These are phyloP conservation scores for Coprinellus aureogranulatus DNA, from an alignment of 768 basidiomycete genomes.

Conservation along the genomic window DNA sequence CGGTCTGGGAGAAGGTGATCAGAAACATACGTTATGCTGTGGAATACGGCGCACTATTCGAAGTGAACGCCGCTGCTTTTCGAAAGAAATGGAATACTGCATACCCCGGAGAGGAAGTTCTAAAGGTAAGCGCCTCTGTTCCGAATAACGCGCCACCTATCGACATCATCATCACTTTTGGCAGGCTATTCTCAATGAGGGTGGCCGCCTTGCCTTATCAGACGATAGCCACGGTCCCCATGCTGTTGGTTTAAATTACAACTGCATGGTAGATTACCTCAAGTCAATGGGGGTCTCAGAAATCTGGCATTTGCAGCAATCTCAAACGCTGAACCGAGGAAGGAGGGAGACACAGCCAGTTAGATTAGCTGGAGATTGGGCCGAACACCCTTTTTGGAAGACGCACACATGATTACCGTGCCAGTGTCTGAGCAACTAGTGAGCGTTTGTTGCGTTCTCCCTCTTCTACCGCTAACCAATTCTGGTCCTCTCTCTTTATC, in stretches of 20 bases:
- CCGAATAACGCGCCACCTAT: conserved; percentile 2
- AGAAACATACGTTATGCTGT: conserved; percentile 74
- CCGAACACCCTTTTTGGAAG: conserved; percentile 59
- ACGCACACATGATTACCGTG: conserved; percentile 48
- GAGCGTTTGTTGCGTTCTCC: too few relatives aligned
- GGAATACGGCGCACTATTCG: conserved; percentile 87
- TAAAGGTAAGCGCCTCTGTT: conserved; percentile 49
- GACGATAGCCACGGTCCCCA: conserved; percentile 95
- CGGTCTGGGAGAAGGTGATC: conserved; percentile 62
- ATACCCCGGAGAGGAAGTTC: conserved; percentile 80
- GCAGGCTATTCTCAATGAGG: conserved; percentile 67
- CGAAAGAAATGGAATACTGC: conserved; percentile 85
- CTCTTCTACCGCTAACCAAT: too few relatives aligned
- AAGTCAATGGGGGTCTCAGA: conserved; percentile 54
- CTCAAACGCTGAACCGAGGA: conserved; percentile 38
- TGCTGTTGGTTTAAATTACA: conserved; percentile 86
- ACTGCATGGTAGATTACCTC: conserved; percentile 63
- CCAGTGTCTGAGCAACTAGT: too few relatives aligned
- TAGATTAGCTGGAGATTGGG: conserved; percentile 53
- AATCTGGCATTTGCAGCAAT: conserved; percentile 58
- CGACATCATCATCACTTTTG: neutral
- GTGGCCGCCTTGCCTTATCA: conserved; percentile 81
- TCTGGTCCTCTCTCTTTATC: too few relatives aligned
- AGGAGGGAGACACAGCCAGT: conserved; percentile 46
- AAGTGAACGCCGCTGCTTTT: conserved; percentile 89